Conservation (phyloP, 768 basidiomycete species). For the Rhodosporidiobolus odoratus region DNA sequence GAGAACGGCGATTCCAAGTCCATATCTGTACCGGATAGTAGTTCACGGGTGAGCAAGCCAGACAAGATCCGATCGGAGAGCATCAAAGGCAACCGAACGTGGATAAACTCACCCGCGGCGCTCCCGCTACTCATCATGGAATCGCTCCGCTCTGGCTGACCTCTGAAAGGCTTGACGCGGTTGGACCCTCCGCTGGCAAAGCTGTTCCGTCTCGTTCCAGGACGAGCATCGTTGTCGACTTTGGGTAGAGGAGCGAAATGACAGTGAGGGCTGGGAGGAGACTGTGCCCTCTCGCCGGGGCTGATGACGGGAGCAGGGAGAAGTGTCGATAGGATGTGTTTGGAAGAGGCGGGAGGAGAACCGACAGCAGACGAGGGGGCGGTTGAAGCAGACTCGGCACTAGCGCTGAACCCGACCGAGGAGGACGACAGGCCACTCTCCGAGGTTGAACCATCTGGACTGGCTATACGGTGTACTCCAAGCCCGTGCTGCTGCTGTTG, state of each 20-base stretch:
- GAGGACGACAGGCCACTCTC: constrained; percentile 13
- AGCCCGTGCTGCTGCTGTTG: background rate
- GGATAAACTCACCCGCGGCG: background rate
- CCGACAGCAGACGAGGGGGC: background rate
- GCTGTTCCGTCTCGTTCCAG: constrained; percentile 27
- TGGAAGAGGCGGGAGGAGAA: background rate
- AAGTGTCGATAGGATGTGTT: constrained; percentile 14
- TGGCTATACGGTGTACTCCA: background rate
- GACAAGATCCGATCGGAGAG: too few relatives aligned
- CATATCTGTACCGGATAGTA: background rate
- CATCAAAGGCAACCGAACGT: background rate
- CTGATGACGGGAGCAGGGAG: background rate
- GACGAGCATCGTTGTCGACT: constrained; percentile 21
- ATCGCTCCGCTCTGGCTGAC: constrained; percentile 15
- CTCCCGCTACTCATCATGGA: background rate
- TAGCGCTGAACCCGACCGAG: too few relatives aligned
- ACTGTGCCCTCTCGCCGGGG: background rate
- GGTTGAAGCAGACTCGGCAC: background rate
- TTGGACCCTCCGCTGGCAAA: constrained; percentile 6
- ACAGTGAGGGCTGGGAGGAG: constrained; percentile 33
- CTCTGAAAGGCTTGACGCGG: constrained; percentile 23
- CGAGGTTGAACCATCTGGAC: constrained; percentile 6
- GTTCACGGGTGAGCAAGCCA: background rate
- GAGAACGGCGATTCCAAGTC: background rate
- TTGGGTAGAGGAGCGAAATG: constrained; percentile 38